Conservation (phyloP, 805 yeast species). For the Babjeviella inositovora region DNA sequence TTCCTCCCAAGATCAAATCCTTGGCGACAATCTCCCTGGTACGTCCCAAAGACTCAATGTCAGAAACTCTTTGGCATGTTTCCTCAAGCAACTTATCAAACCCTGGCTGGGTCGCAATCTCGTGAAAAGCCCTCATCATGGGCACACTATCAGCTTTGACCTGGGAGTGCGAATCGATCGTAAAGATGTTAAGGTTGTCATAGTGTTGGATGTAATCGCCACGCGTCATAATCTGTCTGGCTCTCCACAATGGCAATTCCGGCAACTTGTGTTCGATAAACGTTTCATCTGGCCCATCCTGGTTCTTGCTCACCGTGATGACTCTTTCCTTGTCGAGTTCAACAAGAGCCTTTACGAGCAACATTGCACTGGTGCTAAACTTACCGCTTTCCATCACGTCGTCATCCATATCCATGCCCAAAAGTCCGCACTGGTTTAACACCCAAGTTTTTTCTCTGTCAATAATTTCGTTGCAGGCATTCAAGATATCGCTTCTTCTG, state of each 20-base stretch:
- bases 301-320: conserved; percentile 4
- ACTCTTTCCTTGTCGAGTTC: conserved; percentile 36
- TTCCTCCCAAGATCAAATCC: conserved; percentile 41
- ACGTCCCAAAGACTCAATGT: conserved; percentile 63
- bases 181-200: conserved; percentile 65
- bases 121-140: conserved; percentile 82
- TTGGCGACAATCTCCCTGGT: conserved; percentile 64
- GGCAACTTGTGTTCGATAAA: conserved; percentile 39
- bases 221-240: conserved; percentile 74
- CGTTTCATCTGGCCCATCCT: conserved; percentile 6
- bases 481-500: conserved; percentile 33
- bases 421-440: conserved; percentile 63
- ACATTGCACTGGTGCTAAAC: conserved; percentile 60
- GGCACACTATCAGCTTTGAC: conserved; percentile 77
- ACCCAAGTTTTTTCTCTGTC: conserved; percentile 81
- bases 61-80: conserved; percentile 52
- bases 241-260: conserved; percentile 68
- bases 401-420: conserved; percentile 73
- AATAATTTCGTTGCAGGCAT: conserved; percentile 53
- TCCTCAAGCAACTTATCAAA: conserved; percentile 52
- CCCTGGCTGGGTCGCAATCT: conserved; percentile 55
- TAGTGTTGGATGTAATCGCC: conserved; percentile 64
- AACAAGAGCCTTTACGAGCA: conserved; percentile 53
- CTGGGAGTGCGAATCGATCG: conserved; percentile 55
- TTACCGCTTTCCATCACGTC: conserved; percentile 80